Evolutionary conservation across 2,329 filamentous ascomycete species (phyloP), one percentile per base, ranked within the genome.

Genomic region (Aspergillus pseudotamarii): DNA sequence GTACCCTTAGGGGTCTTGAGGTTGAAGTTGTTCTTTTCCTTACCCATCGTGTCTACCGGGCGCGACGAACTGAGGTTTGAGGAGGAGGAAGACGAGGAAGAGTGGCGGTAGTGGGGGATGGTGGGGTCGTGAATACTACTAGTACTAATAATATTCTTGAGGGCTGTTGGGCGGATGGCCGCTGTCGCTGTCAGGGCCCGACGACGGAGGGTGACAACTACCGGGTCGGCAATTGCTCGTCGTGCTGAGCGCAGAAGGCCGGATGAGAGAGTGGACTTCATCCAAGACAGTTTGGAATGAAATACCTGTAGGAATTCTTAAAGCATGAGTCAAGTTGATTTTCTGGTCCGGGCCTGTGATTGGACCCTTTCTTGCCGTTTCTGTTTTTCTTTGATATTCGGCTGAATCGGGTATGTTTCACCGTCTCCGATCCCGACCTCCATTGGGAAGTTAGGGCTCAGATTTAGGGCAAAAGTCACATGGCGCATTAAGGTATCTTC

Each of bases 1-100:
- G 93, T 96, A 70, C 93, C 93, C 85, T 96, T 96, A 66, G 93
- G 92, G 74, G 90, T 92, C 84, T 96, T 96, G 76, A 96, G 85
- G 79, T 89, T 88, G 79, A 91, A 89, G 59, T 30, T 55, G 30
- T 10, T 55, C 51, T 55, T 55, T 11, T 55, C 51, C n/a, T 55
- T 55, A 21, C 32, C n/a, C 51, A 55, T 55, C n/a, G 51, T 55
- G 32, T 55, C 51, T 55, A 55, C 30, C 32, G 34, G 6, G 34
- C 34, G 32, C 51, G 51, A 55, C 51, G 32, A 38, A 55, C 14
- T 16, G 34, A 19, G 34, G 32, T 36, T 55, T 34, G 36, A 55
- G 51, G 51, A 55, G 32, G 51, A 55, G 34, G 51, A 54, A 28
- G 51, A 54, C n/a, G 51, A 55, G 9, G 51, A 54, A 54, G 30